Base-by-base conservation (phyloP, 129 eudicot species). In the Flaveria brownii region DNA sequence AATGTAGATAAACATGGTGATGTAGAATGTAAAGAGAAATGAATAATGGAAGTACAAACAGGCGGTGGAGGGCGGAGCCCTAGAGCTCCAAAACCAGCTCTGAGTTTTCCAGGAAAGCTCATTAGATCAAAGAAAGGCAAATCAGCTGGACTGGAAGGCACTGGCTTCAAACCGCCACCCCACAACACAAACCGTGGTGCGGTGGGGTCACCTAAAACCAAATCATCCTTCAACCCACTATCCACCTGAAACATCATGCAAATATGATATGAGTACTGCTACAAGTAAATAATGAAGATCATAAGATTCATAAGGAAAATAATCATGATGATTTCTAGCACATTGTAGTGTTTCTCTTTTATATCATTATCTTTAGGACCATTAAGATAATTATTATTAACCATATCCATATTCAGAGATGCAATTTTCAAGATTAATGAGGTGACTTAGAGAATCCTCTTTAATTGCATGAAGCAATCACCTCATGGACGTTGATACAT, bases 31-130 rank as follows among this genome's bases (percentile, higher is more conserved):
- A 16, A 49, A 41, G 54, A 18, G 33, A 77, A 39, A 74, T 12
- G 39, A 51, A 61, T 47, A 17, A 68, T 26, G 56, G 70, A 81
- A 79, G 74, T 59, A 83, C 85, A 82, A 83, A 88, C 95, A 73
- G 97, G 98, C 16, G 98, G 97, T 46, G 97, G 71, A 60, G 97
- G 96, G 36, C 98, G 95, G 39, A 93, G 55, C 45, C 98, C 98
- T 55, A 93, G 83, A 46, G 98, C 98, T 68, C 98, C 98, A 78
- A 93, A 87, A 69, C 95, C 98, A 49, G 98, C 98, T 80, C 98
- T 88, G 70, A 93, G 83, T 81, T 93, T 93, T n/a, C 97, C 98
- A 62, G 84, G 78, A 68, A 93, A 75, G 74, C 96, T 93, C 98
- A 93, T 86, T 79, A 93, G 84, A 64, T 93, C 96, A 81, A 93